phyloP scores from a whole-genome alignment of 2,329 filamentous ascomycete species.

The Alternaria brassicae region DNA sequence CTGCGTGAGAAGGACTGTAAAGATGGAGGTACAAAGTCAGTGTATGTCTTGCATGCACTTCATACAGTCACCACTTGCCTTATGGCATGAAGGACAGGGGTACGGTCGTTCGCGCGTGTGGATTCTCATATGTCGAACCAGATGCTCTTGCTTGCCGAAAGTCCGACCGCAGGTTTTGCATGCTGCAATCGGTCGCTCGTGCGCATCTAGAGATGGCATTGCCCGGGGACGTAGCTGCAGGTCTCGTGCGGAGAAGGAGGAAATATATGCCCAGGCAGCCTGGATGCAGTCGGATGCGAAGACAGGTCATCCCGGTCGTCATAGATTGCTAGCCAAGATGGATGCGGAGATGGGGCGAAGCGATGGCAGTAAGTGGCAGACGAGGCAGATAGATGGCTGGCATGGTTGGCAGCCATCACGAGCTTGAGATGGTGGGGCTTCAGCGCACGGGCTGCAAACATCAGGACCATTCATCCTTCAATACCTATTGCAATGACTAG shows the following conservation, averaged over 20 bases:
- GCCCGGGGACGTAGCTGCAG: not conserved
- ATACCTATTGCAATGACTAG: not conserved
- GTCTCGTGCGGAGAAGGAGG: not conserved
- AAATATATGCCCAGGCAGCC: not conserved
- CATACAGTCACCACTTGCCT: too few relatives aligned
- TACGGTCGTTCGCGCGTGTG: conserved; percentile 23
- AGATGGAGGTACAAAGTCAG: too few relatives aligned
- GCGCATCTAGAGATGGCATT: not conserved
- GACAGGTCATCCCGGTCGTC: not conserved
- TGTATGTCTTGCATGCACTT: too few relatives aligned
- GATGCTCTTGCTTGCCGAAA: conserved; percentile 21
- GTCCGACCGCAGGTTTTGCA: conserved; percentile 14
- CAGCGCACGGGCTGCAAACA: not conserved
- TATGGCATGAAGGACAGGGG: conserved; percentile 16
- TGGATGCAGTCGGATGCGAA: not conserved
- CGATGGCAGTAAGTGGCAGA: not conserved
- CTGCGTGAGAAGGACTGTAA: conserved; percentile 14
- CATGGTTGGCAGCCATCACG: not conserved
- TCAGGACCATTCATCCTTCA: not conserved
- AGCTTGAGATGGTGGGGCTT: not conserved
- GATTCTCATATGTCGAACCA: conserved; percentile 19
- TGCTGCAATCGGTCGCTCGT: not conserved
- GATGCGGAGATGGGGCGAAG: not conserved
- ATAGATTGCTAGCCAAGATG: not conserved
- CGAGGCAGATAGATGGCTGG: not conserved